Percentiles rank a stretch among this genome's conserved stretches.
Evolutionary conservation across 805 yeast genomes (phyloP).

Genomic region (Starmerella khaoyaiensis): DNA sequence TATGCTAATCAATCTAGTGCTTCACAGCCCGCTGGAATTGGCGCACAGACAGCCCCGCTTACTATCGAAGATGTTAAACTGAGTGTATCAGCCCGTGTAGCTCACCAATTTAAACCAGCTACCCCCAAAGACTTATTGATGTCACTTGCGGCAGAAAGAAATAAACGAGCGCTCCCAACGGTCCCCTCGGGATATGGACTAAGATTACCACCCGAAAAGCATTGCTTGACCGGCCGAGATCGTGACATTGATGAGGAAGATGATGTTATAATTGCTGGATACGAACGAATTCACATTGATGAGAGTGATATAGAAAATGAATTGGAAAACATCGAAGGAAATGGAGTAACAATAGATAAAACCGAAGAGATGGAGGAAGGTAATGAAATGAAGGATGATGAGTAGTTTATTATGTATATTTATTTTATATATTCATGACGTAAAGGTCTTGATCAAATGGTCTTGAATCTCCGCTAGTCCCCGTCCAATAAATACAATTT

Average conservation of each 20-base stretch:
- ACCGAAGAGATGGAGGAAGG: slow-evolving; percentile 11
- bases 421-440: neutral
- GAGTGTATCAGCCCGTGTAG: slow-evolving; percentile 89
- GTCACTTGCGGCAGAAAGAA: slow-evolving; percentile 85
- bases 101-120: slow-evolving; percentile 88
- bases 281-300: slow-evolving; percentile 14
- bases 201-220: slow-evolving; percentile 93
- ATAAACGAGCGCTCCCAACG: slow-evolving; percentile 79
- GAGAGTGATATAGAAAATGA: neutral
- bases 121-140: slow-evolving; percentile 86
- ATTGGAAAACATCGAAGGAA: slow-evolving; percentile 1
- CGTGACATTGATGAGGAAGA: slow-evolving; percentile 51
- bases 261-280: slow-evolving; percentile 21
- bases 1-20: slow-evolving; percentile 35
- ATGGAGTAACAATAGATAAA: slow-evolving; percentile 2
- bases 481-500: slow-evolving; percentile 67
- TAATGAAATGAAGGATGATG: slow-evolving; percentile 3
- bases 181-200: slow-evolving; percentile 86
- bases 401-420: neutral
- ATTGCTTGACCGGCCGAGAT: slow-evolving; percentile 74
- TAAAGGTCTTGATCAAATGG: neutral
- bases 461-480: slow-evolving; percentile 27
- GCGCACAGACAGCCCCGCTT: slow-evolving; percentile 35
- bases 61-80: slow-evolving; percentile 82
- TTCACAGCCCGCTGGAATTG: slow-evolving; percentile 28